Percentiles rank a stretch among this genome's conserved stretches.
Conservation (phyloP, 2,329 filamentous ascomycete genomes). For the Didymosphaeria variabile region DNA sequence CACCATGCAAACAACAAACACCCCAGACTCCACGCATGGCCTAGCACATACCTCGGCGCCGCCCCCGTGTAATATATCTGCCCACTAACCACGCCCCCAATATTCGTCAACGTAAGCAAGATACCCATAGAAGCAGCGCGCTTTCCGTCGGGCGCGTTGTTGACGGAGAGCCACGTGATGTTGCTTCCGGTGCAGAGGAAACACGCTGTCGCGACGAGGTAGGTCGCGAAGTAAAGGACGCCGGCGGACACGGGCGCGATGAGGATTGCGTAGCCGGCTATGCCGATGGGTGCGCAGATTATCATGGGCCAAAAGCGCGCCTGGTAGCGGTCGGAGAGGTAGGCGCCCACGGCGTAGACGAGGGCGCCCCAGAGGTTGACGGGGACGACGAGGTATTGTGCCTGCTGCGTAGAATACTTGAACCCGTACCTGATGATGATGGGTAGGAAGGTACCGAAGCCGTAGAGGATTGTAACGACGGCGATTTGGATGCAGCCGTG, state of each 20-base stretch:
- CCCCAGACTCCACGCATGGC: constrained; percentile 51
- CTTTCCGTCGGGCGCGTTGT: constrained; percentile 45
- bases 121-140: constrained; percentile 45
- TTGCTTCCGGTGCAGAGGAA: constrained; percentile 47
- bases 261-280: constrained; percentile 43
- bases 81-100: constrained; percentile 44
- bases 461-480: constrained; percentile 52
- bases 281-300: constrained; percentile 41
- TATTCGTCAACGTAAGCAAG: constrained; percentile 43
- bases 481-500: constrained; percentile 51
- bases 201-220: constrained; percentile 44
- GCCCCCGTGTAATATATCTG: constrained; percentile 44
- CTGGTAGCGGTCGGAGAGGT: constrained; percentile 50
- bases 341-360: constrained; percentile 52
- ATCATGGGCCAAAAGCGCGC: constrained; percentile 50
- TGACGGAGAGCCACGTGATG: constrained; percentile 45
- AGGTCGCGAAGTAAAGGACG: constrained; percentile 44
- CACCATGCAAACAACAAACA: constrained; percentile 49
- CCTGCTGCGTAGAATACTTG: constrained; percentile 50
- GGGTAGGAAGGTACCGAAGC: constrained; percentile 54
- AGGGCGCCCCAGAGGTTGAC: constrained; percentile 54
- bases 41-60: constrained; percentile 37
- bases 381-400: constrained; percentile 52
- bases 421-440: constrained; percentile 55
- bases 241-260: constrained; percentile 35